Evolutionary conservation across 768 basidiomycete species (phyloP).

Genomic region (Mycena maculata): DNA sequence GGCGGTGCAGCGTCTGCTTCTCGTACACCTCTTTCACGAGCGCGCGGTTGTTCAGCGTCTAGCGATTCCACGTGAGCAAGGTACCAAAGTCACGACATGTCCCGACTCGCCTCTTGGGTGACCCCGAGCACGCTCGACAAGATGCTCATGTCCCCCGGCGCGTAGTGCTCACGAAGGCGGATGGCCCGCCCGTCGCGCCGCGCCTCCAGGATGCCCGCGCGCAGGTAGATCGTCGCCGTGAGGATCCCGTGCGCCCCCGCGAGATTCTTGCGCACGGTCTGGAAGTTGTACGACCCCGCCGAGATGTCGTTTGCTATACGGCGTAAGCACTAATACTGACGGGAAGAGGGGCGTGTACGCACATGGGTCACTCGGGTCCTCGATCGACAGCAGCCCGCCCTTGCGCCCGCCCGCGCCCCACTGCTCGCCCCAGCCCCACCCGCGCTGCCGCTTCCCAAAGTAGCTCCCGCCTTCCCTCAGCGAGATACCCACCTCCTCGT

Average conservation of each 20-base stretch:
- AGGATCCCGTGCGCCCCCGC: slow-evolving; percentile 85
- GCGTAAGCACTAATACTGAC: slow-evolving; percentile 10
- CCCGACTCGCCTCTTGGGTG: slow-evolving; percentile 76
- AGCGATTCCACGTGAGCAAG: slow-evolving; percentile 12
- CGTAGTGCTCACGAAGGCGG: slow-evolving; percentile 53
- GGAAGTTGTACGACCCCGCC: slow-evolving; percentile 85
- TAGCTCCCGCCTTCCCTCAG: slow-evolving; percentile 90
- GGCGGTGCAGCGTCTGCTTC: slow-evolving; percentile 65
- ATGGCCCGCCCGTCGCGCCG: slow-evolving; percentile 62
- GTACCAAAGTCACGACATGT: not conserved
- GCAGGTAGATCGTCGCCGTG: slow-evolving; percentile 76
- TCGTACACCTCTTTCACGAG: slow-evolving; percentile 79
- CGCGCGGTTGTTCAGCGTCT: slow-evolving; percentile 82
- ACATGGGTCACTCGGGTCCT: slow-evolving; percentile 94
- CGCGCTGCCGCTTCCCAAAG: slow-evolving; percentile 82
- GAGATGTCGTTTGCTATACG: slow-evolving; percentile 91
- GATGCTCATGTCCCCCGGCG: slow-evolving; percentile 79
- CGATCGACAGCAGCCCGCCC: slow-evolving; percentile 78
- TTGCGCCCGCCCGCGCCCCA: slow-evolving; percentile 47
- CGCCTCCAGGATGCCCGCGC: slow-evolving; percentile 71
- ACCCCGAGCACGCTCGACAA: slow-evolving; percentile 84
- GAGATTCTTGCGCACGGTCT: slow-evolving; percentile 83
- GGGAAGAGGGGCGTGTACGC: slow-evolving; percentile 43
- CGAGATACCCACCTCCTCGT: slow-evolving; percentile 89
- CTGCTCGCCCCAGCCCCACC: slow-evolving; percentile 92